These are phyloP conservation scores for Oidium heveae DNA, from an alignment of 2,329 filamentous ascomycete species.

Conservation along the genomic window DNA sequence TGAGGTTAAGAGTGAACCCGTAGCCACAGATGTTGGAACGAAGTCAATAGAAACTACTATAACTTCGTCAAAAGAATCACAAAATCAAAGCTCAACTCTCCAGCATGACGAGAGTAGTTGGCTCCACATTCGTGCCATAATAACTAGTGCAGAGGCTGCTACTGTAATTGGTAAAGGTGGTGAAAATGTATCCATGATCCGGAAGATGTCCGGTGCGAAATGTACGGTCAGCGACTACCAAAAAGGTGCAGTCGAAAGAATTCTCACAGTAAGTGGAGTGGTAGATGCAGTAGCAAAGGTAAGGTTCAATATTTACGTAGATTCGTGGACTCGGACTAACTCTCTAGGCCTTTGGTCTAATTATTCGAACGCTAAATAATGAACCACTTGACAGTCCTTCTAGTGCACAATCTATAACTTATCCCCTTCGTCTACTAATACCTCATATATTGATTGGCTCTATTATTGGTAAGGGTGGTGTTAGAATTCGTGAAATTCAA, in stretches of 20 bases:
- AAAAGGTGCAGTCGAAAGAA: conserved; percentile 88
- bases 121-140: conserved; percentile 93
- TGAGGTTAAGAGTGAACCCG: conserved; percentile 41
- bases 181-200: conserved; percentile 94
- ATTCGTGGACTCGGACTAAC: neutral
- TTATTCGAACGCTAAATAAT: conserved; percentile 94
- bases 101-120: conserved; percentile 76
- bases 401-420: conserved; percentile 85
- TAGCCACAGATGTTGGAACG: conserved; percentile 32
- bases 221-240: conserved; percentile 98
- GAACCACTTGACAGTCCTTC: conserved; percentile 75
- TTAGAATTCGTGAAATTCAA: conserved; percentile 92
- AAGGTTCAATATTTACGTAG: conserved; percentile 12
- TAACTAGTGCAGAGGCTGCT: conserved; percentile 88
- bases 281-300: conserved; percentile 96
- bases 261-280: conserved; percentile 85
- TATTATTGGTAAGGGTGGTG: conserved; percentile 92
- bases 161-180: conserved; percentile 97
- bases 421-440: conserved; percentile 81
- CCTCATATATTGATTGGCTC: conserved; percentile 95
- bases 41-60: conserved; percentile 26
- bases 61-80: conserved; percentile 15
- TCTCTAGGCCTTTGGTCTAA: conserved; percentile 75
- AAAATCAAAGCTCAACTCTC: conserved; percentile 19
- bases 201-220: conserved; percentile 83